A percentile compares a stretch with the other conserved stretches of the same genome.
Conservation (phyloP, 2,329 filamentous ascomycete species). For the Aspergillus amoenus region DNA sequence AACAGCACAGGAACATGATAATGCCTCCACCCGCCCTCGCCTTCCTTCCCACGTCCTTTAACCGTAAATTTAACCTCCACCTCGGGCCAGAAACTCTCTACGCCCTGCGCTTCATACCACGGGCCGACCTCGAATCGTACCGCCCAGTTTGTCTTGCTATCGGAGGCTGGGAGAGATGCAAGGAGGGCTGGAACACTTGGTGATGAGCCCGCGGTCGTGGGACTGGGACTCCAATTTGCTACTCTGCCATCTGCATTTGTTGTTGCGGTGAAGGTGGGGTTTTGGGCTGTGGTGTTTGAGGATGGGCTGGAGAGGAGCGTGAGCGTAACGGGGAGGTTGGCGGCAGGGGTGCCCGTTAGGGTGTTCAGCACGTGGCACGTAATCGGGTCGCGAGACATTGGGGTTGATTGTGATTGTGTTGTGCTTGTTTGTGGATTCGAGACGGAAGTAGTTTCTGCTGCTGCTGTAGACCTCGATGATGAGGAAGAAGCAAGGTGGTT, state of each 20-base stretch:
- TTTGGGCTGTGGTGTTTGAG: constrained; percentile 16
- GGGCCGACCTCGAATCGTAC: constrained; percentile 47
- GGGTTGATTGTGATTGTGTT: constrained; percentile 15
- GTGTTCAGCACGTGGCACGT: constrained; percentile 54
- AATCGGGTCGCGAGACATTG: constrained; percentile 46
- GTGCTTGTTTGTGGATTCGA: constrained; percentile 14
- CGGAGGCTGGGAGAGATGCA: constrained; percentile 32
- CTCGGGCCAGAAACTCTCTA: constrained; percentile 53
- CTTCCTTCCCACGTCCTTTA: constrained; percentile 40
- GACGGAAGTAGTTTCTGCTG: constrained; percentile 6
- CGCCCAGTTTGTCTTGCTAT: constrained; percentile 46
- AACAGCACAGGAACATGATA: constrained; percentile 53
- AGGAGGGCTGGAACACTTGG: constrained; percentile 28
- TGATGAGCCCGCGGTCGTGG: constrained; percentile 19
- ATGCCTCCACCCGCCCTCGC: constrained; percentile 46
- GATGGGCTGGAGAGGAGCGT: constrained; percentile 50
- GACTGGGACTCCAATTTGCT: constrained; percentile 1
- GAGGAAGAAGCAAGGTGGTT: constrained; percentile 27
- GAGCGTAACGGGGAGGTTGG: constrained; percentile 50
- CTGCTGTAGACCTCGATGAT: constrained; percentile 1
- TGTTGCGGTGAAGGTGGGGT: constrained; percentile 36
- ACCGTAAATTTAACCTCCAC: constrained; percentile 53
- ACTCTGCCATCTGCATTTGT: constrained; percentile 41
- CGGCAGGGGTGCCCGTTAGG: constrained; percentile 45
- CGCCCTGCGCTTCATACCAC: constrained; percentile 48